These are phyloP conservation scores for Suillus luteus DNA, from an alignment of 768 basidiomycete genomes.

Conservation along the genomic window DNA sequence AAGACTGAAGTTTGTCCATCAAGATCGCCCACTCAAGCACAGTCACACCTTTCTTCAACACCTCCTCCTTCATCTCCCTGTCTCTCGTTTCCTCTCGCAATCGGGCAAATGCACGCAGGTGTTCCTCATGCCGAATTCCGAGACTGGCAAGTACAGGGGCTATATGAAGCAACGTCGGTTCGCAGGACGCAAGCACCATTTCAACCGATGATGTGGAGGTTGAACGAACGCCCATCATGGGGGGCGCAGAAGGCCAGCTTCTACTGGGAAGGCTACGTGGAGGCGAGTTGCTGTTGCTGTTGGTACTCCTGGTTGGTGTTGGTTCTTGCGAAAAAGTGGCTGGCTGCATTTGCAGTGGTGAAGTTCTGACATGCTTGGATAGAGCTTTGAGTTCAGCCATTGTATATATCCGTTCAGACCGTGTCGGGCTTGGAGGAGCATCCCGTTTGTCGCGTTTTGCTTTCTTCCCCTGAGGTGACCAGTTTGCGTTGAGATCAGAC, in stretches of 20 bases:
- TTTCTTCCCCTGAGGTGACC: conserved; percentile 24
- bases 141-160: conserved; percentile 55
- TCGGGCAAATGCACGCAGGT: conserved; percentile 61
- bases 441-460: conserved; percentile 24
- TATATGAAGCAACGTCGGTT: conserved; percentile 67
- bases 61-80: conserved; percentile 69
- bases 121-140: conserved; percentile 60
- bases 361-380: conserved; percentile 27
- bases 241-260: conserved; percentile 16
- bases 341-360: conserved; percentile 23
- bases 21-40: conserved; percentile 81
- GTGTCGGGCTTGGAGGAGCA: conserved; percentile 29
- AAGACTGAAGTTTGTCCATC: conserved; percentile 58
- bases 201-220: conserved; percentile 48
- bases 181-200: conserved; percentile 57
- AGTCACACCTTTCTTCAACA: conserved; percentile 65
- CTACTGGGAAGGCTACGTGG: conserved; percentile 18
- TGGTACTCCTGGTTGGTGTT: conserved; percentile 19
- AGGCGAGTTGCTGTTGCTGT: conserved; percentile 26
- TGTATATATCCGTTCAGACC: conserved; percentile 37
- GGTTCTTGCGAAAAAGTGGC: conserved; percentile 10
- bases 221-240: conserved; percentile 27
- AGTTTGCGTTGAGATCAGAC: conserved; percentile 21
- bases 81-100: conserved; percentile 68
- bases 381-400: conserved; percentile 36